Base-by-base conservation (phyloP, 768 basidiomycete genomes). In the Chiua virens region DNA sequence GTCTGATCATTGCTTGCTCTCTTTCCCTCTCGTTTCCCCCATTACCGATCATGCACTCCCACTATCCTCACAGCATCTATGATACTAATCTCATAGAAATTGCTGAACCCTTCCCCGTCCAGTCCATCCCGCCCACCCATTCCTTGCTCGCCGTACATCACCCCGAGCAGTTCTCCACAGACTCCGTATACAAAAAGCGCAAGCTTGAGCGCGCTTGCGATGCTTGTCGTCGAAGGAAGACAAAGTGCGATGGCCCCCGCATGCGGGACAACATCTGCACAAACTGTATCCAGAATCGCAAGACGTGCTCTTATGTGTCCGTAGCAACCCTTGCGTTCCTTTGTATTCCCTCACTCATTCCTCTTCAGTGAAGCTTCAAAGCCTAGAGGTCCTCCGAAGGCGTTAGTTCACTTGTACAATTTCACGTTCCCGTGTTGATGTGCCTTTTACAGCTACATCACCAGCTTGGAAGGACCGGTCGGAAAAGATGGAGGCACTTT, bases 301-400 rank as follows among this genome's bases (percentile, higher is more conserved):
- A 79, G 54, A 58, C 69, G 4, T 86, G 85, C 52, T 83, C 83
- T 25, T 86, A 86, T 59, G 54, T 83, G 83, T 83, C 54, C 43
- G 80, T 73, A 32, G 45, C 42, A 37, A 4, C 34, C 46, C 49
- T 10, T 30, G 30, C 28, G 34, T 34, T 22, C 27, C 35, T 40
- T 8, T 9, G 49, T 39, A 0, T 38, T 34, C 13, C 47, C 25
- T 62, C 0, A 63, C 39, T 28, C 11, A 3, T 40, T 41, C 42
- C 37, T 39, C 39, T 37, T 25, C 42, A 85, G 83, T n/a, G 84
- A 85, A 63, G 73, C 72, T 2, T 85, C 85, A 5, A 80, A 81
- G 55, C 83, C 83, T 50, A 75, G 85, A 47, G 83, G 83, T 0
- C 85, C 85, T 21, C 80, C 85, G 5, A 86, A 86, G 69, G 82